A percentile compares a stretch with the other conserved stretches of the same genome.
Conservation (phyloP, 1,284 basidiomycete genomes). For the Heterobasidion annosum region DNA sequence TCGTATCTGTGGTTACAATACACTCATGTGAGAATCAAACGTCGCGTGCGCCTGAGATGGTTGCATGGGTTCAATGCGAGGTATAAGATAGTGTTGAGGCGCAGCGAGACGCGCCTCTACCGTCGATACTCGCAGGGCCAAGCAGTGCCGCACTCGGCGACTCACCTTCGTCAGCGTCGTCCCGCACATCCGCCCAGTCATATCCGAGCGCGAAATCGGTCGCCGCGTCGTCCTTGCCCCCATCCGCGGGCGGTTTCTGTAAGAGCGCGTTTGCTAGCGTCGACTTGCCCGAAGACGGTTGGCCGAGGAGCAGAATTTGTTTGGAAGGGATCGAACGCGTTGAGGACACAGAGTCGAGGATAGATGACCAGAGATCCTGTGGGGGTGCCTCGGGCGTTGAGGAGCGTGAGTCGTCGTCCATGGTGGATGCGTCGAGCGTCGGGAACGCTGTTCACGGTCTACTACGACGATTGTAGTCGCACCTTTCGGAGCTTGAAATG, state of each 20-base stretch:
- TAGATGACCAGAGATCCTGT: constrained; percentile 84
- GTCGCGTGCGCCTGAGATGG: neutral
- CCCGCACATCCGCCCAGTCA: constrained; percentile 77
- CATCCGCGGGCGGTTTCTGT: constrained; percentile 50
- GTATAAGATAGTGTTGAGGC: neutral
- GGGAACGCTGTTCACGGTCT: neutral
- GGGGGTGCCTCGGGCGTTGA: constrained; percentile 62
- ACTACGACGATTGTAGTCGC: neutral
- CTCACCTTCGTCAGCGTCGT: constrained; percentile 85
- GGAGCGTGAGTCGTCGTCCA: constrained; percentile 42
- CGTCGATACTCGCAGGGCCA: too few species aligned
- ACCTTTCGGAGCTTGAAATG: constrained; percentile 1
- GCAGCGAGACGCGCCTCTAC: neutral
- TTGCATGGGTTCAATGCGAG: neutral
- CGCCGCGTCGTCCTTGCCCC: constrained; percentile 43
- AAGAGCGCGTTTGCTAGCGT: constrained; percentile 60
- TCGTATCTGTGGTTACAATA: constrained; percentile 47
- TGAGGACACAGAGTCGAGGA: constrained; percentile 81
- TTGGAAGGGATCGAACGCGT: constrained; percentile 81
- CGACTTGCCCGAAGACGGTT: constrained; percentile 71
- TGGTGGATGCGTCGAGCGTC: constrained; percentile 10
- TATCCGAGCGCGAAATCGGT: constrained; percentile 80
- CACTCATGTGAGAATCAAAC: neutral
- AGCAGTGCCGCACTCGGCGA: constrained; percentile 2
- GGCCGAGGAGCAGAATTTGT: constrained; percentile 75